phyloP scores from a whole-genome alignment of 345 rosid genomes.

The Jatropha curcas region DNA sequence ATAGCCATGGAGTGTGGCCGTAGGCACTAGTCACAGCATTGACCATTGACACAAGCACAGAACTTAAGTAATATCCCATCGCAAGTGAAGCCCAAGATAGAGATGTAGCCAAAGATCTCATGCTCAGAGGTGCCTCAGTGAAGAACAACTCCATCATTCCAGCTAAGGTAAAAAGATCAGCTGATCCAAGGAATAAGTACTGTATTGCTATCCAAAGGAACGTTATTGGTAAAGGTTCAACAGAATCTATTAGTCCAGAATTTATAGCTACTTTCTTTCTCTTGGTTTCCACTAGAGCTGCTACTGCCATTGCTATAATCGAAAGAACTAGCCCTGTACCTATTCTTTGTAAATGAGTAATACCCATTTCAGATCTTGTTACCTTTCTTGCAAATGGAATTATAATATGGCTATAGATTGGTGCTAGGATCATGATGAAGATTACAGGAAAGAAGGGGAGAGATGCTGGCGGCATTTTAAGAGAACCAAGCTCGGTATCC shows the following conservation, averaged over 20 bases:
- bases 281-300: conserved; percentile 76
- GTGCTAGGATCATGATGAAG: conserved; percentile 80
- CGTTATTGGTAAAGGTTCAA: conserved; percentile 70
- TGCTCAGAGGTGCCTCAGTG: conserved; percentile 74
- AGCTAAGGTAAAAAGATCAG: conserved; percentile 84
- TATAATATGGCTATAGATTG: conserved; percentile 61
- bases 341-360: conserved; percentile 75
- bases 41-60: conserved; percentile 64
- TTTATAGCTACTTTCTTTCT: conserved; percentile 46
- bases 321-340: conserved; percentile 80
- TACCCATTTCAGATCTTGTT: conserved; percentile 66
- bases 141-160: conserved; percentile 97
- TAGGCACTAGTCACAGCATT: conserved; percentile 47
- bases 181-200: conserved; percentile 92
- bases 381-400: conserved; percentile 60
- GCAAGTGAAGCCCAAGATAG: conserved; percentile 96
- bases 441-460: conserved; percentile 82
- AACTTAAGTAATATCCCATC: conserved; percentile 88
- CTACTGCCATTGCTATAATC: conserved; percentile 72
- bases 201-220: conserved; percentile 90
- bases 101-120: conserved; percentile 88
- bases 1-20: conserved; percentile 63
- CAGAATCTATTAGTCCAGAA: conserved; percentile 35
- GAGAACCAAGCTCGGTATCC: conserved; percentile 70
- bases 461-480: conserved; percentile 83